Conservation (phyloP, 805 yeast genomes). For the Pichia gijzeniarum region DNA sequence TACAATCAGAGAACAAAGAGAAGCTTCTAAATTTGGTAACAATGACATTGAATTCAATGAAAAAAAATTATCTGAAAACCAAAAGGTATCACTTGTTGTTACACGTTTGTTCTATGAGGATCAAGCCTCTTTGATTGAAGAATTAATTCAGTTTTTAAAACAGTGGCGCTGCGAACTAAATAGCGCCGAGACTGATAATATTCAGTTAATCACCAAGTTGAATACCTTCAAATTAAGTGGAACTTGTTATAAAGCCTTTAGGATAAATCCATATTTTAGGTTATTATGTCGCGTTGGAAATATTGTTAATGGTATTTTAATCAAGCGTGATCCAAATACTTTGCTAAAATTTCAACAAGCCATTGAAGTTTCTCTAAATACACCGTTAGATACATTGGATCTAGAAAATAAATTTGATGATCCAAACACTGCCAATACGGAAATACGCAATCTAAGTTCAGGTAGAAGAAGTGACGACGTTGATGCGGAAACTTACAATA, state of each 20-base stretch:
- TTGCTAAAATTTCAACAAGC: slow-evolving; percentile 11
- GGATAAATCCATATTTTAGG: slow-evolving; percentile 17
- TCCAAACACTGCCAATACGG: slow-evolving; percentile 5
- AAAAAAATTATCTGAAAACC: slow-evolving; percentile 18
- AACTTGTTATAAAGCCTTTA: slow-evolving; percentile 5
- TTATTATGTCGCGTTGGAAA: slow-evolving; percentile 21
- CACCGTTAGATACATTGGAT: slow-evolving; percentile 22
- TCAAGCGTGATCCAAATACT: slow-evolving; percentile 6
- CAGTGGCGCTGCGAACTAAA: slow-evolving; percentile 15
- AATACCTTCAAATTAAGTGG: slow-evolving; percentile 7
- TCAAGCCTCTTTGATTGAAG: slow-evolving; percentile 38
- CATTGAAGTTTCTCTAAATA: slow-evolving; percentile 17
- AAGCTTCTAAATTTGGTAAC: slow-evolving; percentile 15
- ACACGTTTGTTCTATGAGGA: slow-evolving; percentile 34
- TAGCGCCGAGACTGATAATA: neutral
- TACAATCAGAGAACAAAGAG: slow-evolving; percentile 31
- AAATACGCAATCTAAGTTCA: too few species aligned
- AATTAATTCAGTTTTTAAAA: slow-evolving; percentile 29
- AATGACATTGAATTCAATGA: slow-evolving; percentile 16
- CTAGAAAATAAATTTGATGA: slow-evolving; percentile 17
- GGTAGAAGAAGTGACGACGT: neutral
- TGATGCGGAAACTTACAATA: slow-evolving; percentile 11
- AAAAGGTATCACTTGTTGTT: slow-evolving; percentile 22
- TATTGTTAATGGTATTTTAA: slow-evolving; percentile 14
- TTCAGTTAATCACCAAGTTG: slow-evolving; percentile 1